phyloP scores from a whole-genome alignment of 2,329 filamentous ascomycete genomes.

The Alternaria consortialis region DNA sequence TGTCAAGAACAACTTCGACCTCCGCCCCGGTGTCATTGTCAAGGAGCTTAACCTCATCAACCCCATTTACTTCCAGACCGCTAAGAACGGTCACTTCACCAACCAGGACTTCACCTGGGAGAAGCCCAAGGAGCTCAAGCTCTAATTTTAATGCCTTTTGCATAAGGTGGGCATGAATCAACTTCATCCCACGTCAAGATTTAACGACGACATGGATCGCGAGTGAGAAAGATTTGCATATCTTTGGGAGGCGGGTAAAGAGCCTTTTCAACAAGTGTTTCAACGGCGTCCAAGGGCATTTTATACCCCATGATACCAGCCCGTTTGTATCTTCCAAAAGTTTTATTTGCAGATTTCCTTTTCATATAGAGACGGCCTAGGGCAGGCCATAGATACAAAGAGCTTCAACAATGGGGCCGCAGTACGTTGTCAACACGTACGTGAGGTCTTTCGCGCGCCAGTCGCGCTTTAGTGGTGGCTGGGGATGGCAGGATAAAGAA shows the following conservation, averaged over 20 bases:
- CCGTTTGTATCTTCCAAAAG: constrained; percentile 40
- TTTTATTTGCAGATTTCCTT: constrained; percentile 36
- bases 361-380: constrained; percentile 29
- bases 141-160: constrained; percentile 65
- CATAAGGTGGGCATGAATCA: constrained; percentile 52
- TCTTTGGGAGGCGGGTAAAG: constrained; percentile 45
- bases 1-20: constrained; percentile 95
- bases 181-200: constrained; percentile 47
- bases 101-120: constrained; percentile 99
- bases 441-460: constrained; percentile 19
- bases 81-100: constrained; percentile 99
- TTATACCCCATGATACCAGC: constrained; percentile 45
- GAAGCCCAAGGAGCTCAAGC: constrained; percentile 93
- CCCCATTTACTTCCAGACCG: constrained; percentile 97
- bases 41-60: constrained; percentile 93
- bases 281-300: constrained; percentile 47
- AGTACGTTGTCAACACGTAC: constrained; percentile 44
- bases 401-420: constrained; percentile 38
- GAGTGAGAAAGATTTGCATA: constrained; percentile 46
- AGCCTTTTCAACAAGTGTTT: constrained; percentile 53
- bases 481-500: not conserved
- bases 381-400: constrained; percentile 24
- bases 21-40: constrained; percentile 97
- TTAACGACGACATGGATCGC: constrained; percentile 34
- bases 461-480: constrained; percentile 2